A percentile compares a stretch with the other conserved stretches of the same genome.
phyloP scores from a whole-genome alignment of 805 yeast species.

The Candida taoyuanica region DNA sequence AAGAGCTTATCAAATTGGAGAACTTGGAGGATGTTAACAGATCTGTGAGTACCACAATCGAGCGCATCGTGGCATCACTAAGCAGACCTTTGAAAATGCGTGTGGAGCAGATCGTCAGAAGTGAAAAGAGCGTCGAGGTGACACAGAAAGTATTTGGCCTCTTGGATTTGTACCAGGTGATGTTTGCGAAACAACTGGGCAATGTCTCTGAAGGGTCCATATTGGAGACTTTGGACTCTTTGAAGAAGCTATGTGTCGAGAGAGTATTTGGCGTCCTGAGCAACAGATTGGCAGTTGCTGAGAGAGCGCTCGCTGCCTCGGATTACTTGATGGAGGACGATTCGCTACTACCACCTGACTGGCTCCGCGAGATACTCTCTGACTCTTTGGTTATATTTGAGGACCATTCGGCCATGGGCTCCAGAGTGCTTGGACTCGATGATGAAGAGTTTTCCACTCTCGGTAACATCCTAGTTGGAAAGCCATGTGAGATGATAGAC shows the following conservation, averaged over 20 bases:
- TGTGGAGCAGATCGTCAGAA: conserved; percentile 62
- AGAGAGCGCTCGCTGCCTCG: conserved; percentile 20
- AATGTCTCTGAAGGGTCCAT: conserved; percentile 20
- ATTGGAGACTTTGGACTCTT: conserved; percentile 25
- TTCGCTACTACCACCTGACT: conserved; percentile 78
- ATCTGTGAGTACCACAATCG: conserved; percentile 34
- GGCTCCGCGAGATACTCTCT: conserved; percentile 64
- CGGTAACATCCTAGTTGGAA: conserved; percentile 38
- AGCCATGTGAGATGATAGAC: conserved; percentile 29
- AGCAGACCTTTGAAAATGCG: conserved; percentile 58
- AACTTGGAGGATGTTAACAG: conserved; percentile 15
- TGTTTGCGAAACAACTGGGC: conserved; percentile 42
- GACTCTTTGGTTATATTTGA: conserved; percentile 50
- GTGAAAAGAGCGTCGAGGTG: conserved; percentile 53
- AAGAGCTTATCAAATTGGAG: conserved; percentile 21
- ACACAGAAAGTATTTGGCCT: conserved; percentile 58
- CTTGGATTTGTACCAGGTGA: conserved; percentile 61
- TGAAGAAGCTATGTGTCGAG: conserved; percentile 34
- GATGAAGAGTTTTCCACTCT: conserved; percentile 34
- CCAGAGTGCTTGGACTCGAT: conserved; percentile 36
- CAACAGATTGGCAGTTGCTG: conserved; percentile 29
- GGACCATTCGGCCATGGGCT: conserved; percentile 3
- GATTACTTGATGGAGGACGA: conserved; percentile 35
- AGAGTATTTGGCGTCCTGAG: conserved; percentile 38
- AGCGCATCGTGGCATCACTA: conserved; percentile 47